Evolutionary conservation across 139 green algal species (phyloP).

Genomic region (Chlorella sp.): DNA sequence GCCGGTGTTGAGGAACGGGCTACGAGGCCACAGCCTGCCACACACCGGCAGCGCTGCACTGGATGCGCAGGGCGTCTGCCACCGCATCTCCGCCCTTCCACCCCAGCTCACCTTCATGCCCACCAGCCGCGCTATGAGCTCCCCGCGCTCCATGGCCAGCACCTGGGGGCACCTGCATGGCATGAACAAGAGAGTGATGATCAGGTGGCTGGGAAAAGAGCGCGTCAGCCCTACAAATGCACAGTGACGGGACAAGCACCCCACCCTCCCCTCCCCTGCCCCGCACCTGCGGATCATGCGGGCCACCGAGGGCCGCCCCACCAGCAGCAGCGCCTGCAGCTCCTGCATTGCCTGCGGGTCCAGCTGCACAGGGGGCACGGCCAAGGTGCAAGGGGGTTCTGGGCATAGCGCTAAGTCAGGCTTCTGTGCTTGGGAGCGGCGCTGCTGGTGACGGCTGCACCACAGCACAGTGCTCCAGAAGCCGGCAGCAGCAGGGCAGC

Average conservation of each 20-base stretch:
- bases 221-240: too few relatives aligned
- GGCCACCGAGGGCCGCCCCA: not conserved
- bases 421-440: not conserved
- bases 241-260: too few relatives aligned
- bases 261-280: too few relatives aligned
- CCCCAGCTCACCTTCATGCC: constrained; percentile 16
- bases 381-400: not conserved
- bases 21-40: too few relatives aligned
- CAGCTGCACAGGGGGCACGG: not conserved
- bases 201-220: too few relatives aligned
- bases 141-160: constrained; percentile 17
- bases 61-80: too few relatives aligned
- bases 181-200: too few relatives aligned
- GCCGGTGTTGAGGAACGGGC: too few relatives aligned
- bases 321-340: constrained; percentile 33
- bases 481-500: not conserved
- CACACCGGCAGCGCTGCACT: too few relatives aligned
- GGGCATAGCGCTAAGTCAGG: too few relatives aligned
- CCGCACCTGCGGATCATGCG: constrained; percentile 8
- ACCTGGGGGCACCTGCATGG: constrained; percentile 6
- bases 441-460: not conserved
- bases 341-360: constrained; percentile 6
- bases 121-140: constrained; percentile 19
- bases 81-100: too few relatives aligned
- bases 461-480: not conserved